phyloP scores from a whole-genome alignment of 2,329 filamentous ascomycete species.

The Leptographium lundbergii region DNA sequence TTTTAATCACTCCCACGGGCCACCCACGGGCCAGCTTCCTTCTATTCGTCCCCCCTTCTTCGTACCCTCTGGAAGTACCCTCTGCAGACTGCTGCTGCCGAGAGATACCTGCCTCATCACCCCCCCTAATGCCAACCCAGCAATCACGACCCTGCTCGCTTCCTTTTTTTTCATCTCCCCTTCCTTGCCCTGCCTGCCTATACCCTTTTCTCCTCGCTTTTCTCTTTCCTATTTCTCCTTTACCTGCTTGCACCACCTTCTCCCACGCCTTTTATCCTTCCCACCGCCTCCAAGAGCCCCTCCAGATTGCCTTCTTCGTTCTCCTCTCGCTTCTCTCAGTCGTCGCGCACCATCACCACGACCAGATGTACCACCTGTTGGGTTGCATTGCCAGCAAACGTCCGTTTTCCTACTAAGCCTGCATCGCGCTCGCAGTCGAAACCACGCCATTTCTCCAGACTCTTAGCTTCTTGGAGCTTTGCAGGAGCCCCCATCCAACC shows the following conservation, averaged over 20 bases:
- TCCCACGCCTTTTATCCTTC: background rate
- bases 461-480: background rate
- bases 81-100: background rate
- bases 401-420: too few relatives aligned
- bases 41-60: background rate
- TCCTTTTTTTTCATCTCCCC: constrained; percentile 3
- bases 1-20: constrained; percentile 4
- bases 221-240: background rate
- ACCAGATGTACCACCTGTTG: background rate
- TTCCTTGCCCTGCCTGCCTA: background rate
- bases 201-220: constrained; percentile 1
- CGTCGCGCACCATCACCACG: background rate
- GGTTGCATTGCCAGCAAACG: constrained; percentile 1
- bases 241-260: background rate
- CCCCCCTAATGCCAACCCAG: background rate
- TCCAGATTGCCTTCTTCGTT: background rate
- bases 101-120: background rate
- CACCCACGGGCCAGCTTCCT: background rate
- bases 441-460: background rate
- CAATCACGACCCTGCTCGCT: background rate
- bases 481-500: background rate
- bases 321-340: background rate
- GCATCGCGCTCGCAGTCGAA: background rate
- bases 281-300: background rate
- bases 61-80: background rate